These are phyloP conservation scores for Penicillium nucicola DNA, from an alignment of 495 filamentous ascomycete species.

Conservation along the genomic window DNA sequence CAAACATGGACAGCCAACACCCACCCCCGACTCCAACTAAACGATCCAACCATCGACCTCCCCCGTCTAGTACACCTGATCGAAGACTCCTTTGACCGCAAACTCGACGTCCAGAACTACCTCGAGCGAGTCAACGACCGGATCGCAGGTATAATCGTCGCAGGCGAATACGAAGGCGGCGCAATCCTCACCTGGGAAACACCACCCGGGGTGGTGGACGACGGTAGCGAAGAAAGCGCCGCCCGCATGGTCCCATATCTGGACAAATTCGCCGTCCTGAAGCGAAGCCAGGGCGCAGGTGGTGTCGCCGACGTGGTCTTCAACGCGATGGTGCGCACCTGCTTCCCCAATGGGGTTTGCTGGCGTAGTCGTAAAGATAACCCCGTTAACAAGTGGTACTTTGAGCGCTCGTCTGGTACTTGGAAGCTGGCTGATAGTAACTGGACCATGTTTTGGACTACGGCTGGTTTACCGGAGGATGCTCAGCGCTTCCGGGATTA, in stretches of 20 bases:
- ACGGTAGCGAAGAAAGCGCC: conserved; percentile 47
- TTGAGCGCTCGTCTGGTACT: conserved; percentile 79
- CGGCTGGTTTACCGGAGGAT: conserved; percentile 52
- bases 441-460: conserved; percentile 99
- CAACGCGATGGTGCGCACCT: conserved; percentile 86
- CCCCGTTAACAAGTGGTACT: conserved; percentile 93
- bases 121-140: conserved; percentile 70
- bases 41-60: conserved; percentile 78
- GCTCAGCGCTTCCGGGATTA: conserved; percentile 69
- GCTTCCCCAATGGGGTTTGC: conserved; percentile 76
- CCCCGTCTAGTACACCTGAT: conserved; percentile 81
- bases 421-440: conserved; percentile 72
- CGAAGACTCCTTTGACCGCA: conserved; percentile 87
- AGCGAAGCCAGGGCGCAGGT: conserved; percentile 81
- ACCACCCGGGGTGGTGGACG: conserved; percentile 55
- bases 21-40: conserved; percentile 57
- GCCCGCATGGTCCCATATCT: conserved; percentile 81
- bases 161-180: conserved; percentile 94
- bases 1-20: conserved; percentile 64
- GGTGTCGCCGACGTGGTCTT: conserved; percentile 95
- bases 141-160: conserved; percentile 87
- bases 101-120: conserved; percentile 80
- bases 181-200: conserved; percentile 94
- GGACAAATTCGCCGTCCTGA: conserved; percentile 95
- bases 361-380: conserved; percentile 81